Percentiles rank a stretch among this genome's conserved stretches.
These are phyloP conservation scores for Leccinum incarnatum DNA, from an alignment of 768 basidiomycete genomes.

Conservation along the genomic window DNA sequence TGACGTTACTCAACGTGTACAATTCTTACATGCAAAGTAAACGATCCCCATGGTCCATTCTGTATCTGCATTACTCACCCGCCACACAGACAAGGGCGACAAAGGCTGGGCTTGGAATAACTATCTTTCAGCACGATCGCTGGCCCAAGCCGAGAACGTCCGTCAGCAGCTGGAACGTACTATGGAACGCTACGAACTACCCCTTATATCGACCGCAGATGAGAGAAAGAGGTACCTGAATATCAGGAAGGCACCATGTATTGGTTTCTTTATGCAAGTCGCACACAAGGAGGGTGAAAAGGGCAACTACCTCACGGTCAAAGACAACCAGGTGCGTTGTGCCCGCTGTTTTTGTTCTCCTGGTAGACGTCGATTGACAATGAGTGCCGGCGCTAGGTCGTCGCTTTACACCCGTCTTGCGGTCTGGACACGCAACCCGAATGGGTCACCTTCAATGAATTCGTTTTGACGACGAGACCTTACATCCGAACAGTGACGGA, in stretches of 20 bases:
- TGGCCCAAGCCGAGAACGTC: slow-evolving; percentile 91
- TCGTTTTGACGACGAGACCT: slow-evolving; percentile 83
- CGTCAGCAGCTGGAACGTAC: slow-evolving; percentile 82
- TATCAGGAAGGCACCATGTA: slow-evolving; percentile 80
- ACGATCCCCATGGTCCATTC: slow-evolving; percentile 21
- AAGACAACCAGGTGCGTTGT: slow-evolving; percentile 83
- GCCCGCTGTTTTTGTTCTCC: background rate
- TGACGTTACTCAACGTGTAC: slow-evolving; percentile 93
- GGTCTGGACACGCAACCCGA: slow-evolving; percentile 86
- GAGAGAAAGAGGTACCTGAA: slow-evolving; percentile 68
- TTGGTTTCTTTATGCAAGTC: slow-evolving; percentile 98
- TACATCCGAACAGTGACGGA: slow-evolving; percentile 94
- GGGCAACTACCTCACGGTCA: slow-evolving; percentile 83
- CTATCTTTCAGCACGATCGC: slow-evolving; percentile 78
- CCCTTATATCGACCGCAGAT: slow-evolving; percentile 64
- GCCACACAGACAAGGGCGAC: slow-evolving; percentile 59
- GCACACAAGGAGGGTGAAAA: slow-evolving; percentile 95
- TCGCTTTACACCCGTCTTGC: slow-evolving; percentile 69
- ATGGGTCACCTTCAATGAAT: slow-evolving; percentile 94
- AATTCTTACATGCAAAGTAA: slow-evolving; percentile 88
- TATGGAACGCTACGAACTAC: slow-evolving; percentile 90
- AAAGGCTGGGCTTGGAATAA: slow-evolving; percentile 91
- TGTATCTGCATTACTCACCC: background rate
- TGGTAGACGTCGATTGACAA: background rate
- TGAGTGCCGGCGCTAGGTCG: slow-evolving; percentile 7